Evolutionary conservation across 139 green algal species (phyloP).

Genomic region (Protoeuglena noctilucae): DNA sequence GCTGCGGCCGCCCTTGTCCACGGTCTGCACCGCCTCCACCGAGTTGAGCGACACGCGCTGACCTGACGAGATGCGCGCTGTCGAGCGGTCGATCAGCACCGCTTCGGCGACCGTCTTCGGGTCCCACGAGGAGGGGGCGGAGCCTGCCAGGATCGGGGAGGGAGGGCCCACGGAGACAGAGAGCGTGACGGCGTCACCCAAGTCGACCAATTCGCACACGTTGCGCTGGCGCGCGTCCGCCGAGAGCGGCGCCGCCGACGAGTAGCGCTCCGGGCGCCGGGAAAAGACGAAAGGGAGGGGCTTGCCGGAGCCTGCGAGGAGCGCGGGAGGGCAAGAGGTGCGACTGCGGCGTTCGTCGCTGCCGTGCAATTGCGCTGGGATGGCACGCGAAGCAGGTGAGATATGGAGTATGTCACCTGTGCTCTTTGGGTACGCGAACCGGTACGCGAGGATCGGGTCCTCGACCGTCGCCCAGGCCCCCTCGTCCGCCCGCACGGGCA

Average conservation of each 20-base stretch:
- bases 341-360: neutral
- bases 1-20: constrained; percentile 17
- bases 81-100: constrained; percentile 67
- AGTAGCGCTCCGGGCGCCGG: constrained; percentile 38
- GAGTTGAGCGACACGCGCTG: constrained; percentile 55
- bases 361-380: neutral
- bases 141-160: constrained; percentile 21
- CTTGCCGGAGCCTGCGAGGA: constrained; percentile 8
- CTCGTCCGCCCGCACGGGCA: neutral
- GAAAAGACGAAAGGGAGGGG: constrained; percentile 28
- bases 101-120: constrained; percentile 49
- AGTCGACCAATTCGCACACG: constrained; percentile 42
- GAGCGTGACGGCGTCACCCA: constrained; percentile 22
- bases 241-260: constrained; percentile 35
- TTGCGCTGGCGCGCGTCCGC: constrained; percentile 67
- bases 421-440: constrained; percentile 67
- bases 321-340: neutral
- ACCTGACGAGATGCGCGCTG: constrained; percentile 42
- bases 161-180: constrained; percentile 37
- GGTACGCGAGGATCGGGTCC: constrained; percentile 55
- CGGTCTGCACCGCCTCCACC: constrained; percentile 34
- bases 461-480: constrained; percentile 24
- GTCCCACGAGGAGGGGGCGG: constrained; percentile 28
- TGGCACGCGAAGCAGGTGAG: neutral
- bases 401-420: no score